Evolutionary conservation across 495 filamentous ascomycete genomes (phyloP).

Genomic region (Neurospora sp.): DNA sequence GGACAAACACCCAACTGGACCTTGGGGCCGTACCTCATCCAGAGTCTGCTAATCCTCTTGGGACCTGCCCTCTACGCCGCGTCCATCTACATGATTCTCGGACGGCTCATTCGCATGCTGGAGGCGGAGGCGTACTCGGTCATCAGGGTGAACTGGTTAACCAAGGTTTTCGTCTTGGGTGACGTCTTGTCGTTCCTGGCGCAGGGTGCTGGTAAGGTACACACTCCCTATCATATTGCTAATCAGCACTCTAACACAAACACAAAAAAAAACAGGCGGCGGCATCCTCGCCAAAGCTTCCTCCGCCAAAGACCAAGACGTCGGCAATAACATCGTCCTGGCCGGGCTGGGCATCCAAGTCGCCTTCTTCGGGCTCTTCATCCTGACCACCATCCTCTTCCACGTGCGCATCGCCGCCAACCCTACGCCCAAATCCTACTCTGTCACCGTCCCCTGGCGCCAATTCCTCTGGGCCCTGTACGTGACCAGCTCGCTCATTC

Average conservation of each 20-base stretch:
- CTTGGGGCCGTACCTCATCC: slow-evolving; percentile 28
- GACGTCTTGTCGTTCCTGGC: slow-evolving; percentile 34
- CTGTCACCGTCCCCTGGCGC: slow-evolving; percentile 27
- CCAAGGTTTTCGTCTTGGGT: slow-evolving; percentile 35
- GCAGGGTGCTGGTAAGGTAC: slow-evolving; percentile 19
- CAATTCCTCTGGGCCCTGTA: slow-evolving; percentile 44
- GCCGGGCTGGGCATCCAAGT: slow-evolving; percentile 40
- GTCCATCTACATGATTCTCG: slow-evolving; percentile 49
- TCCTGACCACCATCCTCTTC: slow-evolving; percentile 34
- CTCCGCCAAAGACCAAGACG: slow-evolving; percentile 6
- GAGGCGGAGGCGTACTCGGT: slow-evolving; percentile 29
- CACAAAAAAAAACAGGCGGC: slow-evolving; percentile 5
- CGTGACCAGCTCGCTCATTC: slow-evolving; percentile 40
- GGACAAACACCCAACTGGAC: slow-evolving; percentile 20
- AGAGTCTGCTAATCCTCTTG: slow-evolving; percentile 28
- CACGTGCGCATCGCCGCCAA: slow-evolving; percentile 13
- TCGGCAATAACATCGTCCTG: slow-evolving; percentile 37
- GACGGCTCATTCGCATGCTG: slow-evolving; percentile 32
- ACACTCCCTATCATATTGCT: too few species aligned
- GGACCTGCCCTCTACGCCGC: slow-evolving; percentile 35
- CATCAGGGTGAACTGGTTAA: slow-evolving; percentile 34
- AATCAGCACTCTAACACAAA: background rate
- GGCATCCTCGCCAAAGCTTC: slow-evolving; percentile 27
- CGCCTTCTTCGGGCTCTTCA: slow-evolving; percentile 43
- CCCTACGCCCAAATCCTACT: slow-evolving; percentile 1